These are phyloP conservation scores for Lipomyces chichibuensis DNA, from an alignment of 805 yeast genomes.

Conservation along the genomic window DNA sequence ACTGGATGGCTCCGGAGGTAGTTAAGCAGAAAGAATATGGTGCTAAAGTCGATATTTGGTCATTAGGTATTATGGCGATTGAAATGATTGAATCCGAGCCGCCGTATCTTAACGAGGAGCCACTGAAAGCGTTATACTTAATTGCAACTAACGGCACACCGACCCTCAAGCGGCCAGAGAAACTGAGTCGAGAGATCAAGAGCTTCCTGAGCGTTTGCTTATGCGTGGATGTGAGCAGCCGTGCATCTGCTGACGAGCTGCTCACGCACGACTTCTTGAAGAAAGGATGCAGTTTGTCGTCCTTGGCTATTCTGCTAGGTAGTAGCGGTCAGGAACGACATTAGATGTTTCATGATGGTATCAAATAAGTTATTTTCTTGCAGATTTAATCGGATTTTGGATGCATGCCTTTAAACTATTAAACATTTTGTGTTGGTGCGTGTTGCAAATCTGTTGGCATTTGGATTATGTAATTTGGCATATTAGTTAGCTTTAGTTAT, in stretches of 20 bases:
- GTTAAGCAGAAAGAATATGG: slow-evolving; percentile 79
- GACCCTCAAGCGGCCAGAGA: slow-evolving; percentile 67
- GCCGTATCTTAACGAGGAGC: slow-evolving; percentile 79
- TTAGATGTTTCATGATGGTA: neutral
- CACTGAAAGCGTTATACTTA: slow-evolving; percentile 71
- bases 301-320: slow-evolving; percentile 48
- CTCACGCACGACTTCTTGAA: slow-evolving; percentile 70
- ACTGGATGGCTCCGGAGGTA: slow-evolving; percentile 91
- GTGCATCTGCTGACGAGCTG: slow-evolving; percentile 89
- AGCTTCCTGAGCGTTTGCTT: slow-evolving; percentile 86
- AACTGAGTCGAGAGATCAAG: slow-evolving; percentile 73
- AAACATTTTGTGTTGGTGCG: neutral
- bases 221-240: slow-evolving; percentile 88
- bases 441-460: neutral
- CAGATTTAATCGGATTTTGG: neutral
- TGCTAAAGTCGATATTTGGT: slow-evolving; percentile 82
- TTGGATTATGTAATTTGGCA: neutral
- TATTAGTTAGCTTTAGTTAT: neutral
- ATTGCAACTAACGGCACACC: slow-evolving; percentile 85
- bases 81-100: slow-evolving; percentile 89
- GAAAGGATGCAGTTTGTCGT: slow-evolving; percentile 55
- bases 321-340: neutral
- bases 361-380: neutral
- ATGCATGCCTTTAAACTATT: too few species aligned
- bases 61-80: slow-evolving; percentile 81